Evolutionary conservation across 2,329 filamentous ascomycete species (phyloP), one percentile per base, ranked within the genome.

Genomic region (Neonectria neomacrospora): DNA sequence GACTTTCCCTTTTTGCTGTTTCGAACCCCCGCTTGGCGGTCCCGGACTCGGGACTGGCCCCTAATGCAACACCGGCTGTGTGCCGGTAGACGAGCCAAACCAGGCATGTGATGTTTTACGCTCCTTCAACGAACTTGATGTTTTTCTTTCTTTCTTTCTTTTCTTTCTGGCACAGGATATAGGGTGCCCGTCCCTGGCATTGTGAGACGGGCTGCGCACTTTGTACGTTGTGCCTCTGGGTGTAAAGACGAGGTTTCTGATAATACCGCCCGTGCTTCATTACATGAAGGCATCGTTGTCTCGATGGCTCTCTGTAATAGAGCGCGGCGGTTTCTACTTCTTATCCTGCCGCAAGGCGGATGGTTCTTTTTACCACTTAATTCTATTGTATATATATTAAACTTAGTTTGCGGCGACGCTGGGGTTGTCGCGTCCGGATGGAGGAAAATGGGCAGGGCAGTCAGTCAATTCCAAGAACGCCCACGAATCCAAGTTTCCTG

Each of bases 361-460:
- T 18, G 28, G 59, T n/a, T 39, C 26, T 57, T 48, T 48, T 37
- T 37, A 42, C 41, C 42, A 54, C n/a, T 58, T 63, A 58, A 54
- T 63, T 63, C 54, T 63, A 58, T 50, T 58, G 60, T 63, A 63
- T 23, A 63, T 58, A 58, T 53, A 20, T 48, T 41, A 28, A 37
- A 61, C 20, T 39, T 23, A 57, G 44, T 16, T 47, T 47, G 47
- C 10, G 45, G 26, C 45, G 26, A 48, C 45, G 28, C 26, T 48
- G 23, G 16, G 23, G 26, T 48, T 48, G 45, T 30, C 26, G 23
- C 28, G 2, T 30, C 14, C 9, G 45, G 26, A 30, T 30, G 45
- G 45, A 30, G 22, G 44, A 47, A 26, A 47, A 47, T n/a, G 22
- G n/a, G 26, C 44, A 28, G 44, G 44, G 22, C 28, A 47, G 44